Evolutionary conservation across 768 basidiomycete genomes (phyloP).

Genomic region (Naganishia vaughanmartiniae): DNA sequence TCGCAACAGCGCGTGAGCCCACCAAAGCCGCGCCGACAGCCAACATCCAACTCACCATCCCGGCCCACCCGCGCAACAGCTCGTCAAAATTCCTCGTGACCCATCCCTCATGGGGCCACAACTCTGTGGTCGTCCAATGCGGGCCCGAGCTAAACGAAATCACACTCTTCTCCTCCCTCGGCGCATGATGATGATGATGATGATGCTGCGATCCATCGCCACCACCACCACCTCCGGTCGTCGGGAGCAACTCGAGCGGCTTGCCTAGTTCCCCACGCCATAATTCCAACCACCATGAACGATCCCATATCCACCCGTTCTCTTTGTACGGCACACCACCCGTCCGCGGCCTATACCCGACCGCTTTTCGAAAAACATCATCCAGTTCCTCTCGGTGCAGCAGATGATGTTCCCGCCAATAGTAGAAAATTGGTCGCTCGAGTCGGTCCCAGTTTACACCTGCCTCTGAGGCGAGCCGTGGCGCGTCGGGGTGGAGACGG

Average conservation of each 20-base stretch:
- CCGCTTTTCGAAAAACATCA: not conserved
- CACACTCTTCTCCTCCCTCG: constrained; percentile 23
- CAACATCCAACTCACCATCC: constrained; percentile 10
- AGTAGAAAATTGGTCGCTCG: not conserved
- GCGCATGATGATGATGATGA: not conserved
- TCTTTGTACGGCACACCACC: not conserved
- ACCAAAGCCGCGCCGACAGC: no score
- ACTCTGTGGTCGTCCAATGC: constrained; percentile 25
- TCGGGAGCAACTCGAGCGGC: not conserved
- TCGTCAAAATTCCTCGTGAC: constrained; percentile 5
- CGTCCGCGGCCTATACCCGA: constrained; percentile 4
- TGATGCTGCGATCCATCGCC: no score
- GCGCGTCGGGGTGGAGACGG: not conserved
- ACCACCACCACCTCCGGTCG: not conserved
- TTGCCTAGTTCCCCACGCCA: not conserved
- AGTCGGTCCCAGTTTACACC: not conserved
- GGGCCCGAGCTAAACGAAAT: constrained; percentile 20
- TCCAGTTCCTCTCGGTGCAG: constrained; percentile 1
- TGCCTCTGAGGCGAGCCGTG: not conserved
- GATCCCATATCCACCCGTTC: constrained; percentile 5
- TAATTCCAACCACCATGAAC: constrained; percentile 8
- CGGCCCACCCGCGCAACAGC: constrained; percentile 14
- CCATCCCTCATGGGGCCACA: not conserved
- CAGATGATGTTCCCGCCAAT: constrained; percentile 20
- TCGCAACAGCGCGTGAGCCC: no score